Evolutionary conservation across 2,329 filamentous ascomycete species (phyloP), one percentile per base, ranked within the genome.

Genomic region (Epichloe baconii): DNA sequence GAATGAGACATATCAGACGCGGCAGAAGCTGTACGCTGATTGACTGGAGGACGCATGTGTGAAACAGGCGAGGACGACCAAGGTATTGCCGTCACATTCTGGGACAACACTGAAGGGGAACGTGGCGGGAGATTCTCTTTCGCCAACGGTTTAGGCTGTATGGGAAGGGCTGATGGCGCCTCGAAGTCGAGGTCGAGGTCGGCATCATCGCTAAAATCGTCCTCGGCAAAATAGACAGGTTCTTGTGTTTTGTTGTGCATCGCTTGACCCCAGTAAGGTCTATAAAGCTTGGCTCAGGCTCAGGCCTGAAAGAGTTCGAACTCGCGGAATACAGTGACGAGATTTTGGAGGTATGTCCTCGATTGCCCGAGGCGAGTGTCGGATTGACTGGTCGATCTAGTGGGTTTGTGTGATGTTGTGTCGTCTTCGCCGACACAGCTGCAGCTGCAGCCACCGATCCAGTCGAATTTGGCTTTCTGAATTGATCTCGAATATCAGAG

Each of bases 191-290:
- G 67, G 54, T 87, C 86, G 23, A 95, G 72, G 51, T 88, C 79
- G 19, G 83, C 77, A 58, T 95, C 89, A 62, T 91, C 86, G 59
- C 88, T 88, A 57, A 95, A 93, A 62, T 95, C 90, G 58, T 91
- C 83, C 55, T 89, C 86, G 53, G 82, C 79, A 55, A 89, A 86
- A 54, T 77, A 79, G 10, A 85, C 77, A 7, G 58, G 55, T 11
- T 63, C 53, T 40, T 62, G 55, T 31, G 56, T 46, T 48, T 65
- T 66, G 26, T 61, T 21, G 2, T 14, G 19, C 23, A 36, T 37
- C 12, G 58, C 54, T 42, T 64, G 61, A 1, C 65, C 48, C 51
- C 58, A 11, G 66, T 66, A 34, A 72, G 59, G 48, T 71, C 64
- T 53, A 73, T 62, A 5, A 64, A 56, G 23, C 47, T 52, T 14